phyloP scores from a whole-genome alignment of 78 protist genomes.

The Tieghemostelium lacteum region DNA sequence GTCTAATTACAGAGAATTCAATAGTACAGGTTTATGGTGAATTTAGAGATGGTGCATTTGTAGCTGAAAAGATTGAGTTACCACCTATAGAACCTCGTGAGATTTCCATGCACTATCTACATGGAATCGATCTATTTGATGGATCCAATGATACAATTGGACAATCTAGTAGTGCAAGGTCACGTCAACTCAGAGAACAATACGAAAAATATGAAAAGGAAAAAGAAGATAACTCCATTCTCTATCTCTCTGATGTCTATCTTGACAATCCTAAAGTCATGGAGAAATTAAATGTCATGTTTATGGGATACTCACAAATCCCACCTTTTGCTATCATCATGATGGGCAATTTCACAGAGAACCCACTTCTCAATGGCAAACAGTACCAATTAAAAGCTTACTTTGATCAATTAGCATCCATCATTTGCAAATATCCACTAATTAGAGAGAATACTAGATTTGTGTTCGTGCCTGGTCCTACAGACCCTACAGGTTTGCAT shows the following conservation, averaged over 20 bases:
- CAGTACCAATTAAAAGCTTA: slow-evolving; percentile 40
- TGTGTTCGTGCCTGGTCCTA: slow-evolving; percentile 83
- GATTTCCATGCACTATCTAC: slow-evolving; percentile 11
- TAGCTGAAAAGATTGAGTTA: slow-evolving; percentile 34
- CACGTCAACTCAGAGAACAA: slow-evolving; percentile 24
- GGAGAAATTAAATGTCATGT: slow-evolving; percentile 23
- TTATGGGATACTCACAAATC: slow-evolving; percentile 15
- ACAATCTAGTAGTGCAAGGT: no score
- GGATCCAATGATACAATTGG: no score
- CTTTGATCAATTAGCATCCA: slow-evolving; percentile 7
- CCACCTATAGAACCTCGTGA: slow-evolving; percentile 34
- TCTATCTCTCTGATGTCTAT: slow-evolving; percentile 82
- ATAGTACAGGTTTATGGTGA: slow-evolving; percentile 66
- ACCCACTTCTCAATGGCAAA: slow-evolving; percentile 16
- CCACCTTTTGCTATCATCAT: slow-evolving; percentile 65
- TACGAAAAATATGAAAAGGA: slow-evolving; percentile 17
- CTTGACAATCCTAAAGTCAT: slow-evolving; percentile 65
- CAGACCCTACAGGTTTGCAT: slow-evolving; percentile 47
- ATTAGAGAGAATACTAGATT: slow-evolving; percentile 13
- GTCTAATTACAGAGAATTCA: slow-evolving; percentile 39
- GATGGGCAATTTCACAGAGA: slow-evolving; percentile 84
- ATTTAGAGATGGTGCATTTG: slow-evolving; percentile 22
- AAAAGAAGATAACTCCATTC: slow-evolving; percentile 28
- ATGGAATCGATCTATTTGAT: slow-evolving; percentile 48
- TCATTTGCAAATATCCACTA: slow-evolving; percentile 29